Base-by-base conservation (phyloP, 495 filamentous ascomycete species). In the Tuber umbilicatum region DNA sequence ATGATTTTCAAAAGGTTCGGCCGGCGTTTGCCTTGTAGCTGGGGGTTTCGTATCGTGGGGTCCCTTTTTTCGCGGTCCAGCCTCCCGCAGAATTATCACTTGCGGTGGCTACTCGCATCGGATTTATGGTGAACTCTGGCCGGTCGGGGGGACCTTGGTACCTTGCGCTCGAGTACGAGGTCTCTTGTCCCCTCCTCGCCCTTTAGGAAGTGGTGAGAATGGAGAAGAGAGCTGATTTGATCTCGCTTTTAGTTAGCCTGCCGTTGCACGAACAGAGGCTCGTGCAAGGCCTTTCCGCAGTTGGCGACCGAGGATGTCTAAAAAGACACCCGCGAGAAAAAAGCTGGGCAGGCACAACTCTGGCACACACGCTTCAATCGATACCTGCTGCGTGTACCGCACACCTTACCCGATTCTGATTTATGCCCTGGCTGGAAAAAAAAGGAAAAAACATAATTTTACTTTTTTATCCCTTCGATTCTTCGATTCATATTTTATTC, bases 261-360 rank as follows among this genome's bases (percentile, higher is more conserved):
- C 10, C 0, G 10, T 31, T 60, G 10, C 50, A 60, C 50, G 3
- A 31, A 60, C n/a, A 12, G 50, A 27, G 10, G n/a, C 50, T 16
- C 12, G 55, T 64, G 23, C 45, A 50, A 50, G 45, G 45, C 17
- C 27, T 64, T 64, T 64, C 55, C 55, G 55, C 55, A 2, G 55
- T 64, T 64, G 55, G 55, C 55, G 55, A 64, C 27, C 55, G 17
- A 19, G 55, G 35, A 27, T 64, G 55, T 21, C 17, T 21, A 50
- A 5, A n/a, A n/a, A n/a, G 23, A 7, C 10, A 7, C 10, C 55
- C 14, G 31, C 27, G 55, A 64, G 55, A 64, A 64, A 31, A 64
- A 64, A 64, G 55, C 55, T 64, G 55, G 55, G 55, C 55, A 64
- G 55, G 55, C 55, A 64, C 55, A 35, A 14, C 27, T 64, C 55